Conservation (phyloP, 495 filamentous ascomycete genomes). For the Aspergillus egyptiacus region DNA sequence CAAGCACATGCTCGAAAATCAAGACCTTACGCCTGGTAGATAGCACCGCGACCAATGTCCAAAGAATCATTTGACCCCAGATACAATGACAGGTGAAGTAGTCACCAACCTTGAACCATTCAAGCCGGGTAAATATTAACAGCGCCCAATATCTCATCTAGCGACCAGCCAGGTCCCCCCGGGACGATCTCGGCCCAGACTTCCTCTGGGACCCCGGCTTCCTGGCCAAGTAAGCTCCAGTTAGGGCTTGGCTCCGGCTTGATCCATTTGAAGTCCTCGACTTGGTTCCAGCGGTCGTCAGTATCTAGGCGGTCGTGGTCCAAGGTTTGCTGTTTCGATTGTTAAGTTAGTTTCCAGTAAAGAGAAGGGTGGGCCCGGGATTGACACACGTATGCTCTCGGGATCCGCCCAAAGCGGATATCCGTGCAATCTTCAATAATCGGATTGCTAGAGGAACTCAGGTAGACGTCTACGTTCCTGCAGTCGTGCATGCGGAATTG, state of each 20-base stretch:
- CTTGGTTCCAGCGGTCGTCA: constrained; percentile 73
- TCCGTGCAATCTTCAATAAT: constrained; percentile 86
- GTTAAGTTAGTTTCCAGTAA: neutral
- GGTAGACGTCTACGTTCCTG: constrained; percentile 69
- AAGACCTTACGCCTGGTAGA: neutral
- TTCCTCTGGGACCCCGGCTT: constrained; percentile 53
- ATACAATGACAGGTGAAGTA: too few relatives aligned
- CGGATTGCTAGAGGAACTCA: constrained; percentile 73
- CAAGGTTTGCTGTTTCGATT: constrained; percentile 24
- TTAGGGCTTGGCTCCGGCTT: constrained; percentile 81
- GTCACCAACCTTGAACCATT: neutral
- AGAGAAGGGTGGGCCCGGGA: neutral
- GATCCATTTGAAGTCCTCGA: constrained; percentile 98
- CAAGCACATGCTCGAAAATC: neutral
- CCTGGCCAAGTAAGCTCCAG: constrained; percentile 64
- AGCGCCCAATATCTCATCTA: constrained; percentile 63
- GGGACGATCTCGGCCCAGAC: constrained; percentile 68
- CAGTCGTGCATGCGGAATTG: constrained; percentile 93
- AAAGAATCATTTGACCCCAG: too few relatives aligned
- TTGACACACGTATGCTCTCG: constrained; percentile 57
- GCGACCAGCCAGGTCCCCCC: constrained; percentile 53
- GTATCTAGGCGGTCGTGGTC: constrained; percentile 32
- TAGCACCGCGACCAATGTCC: too few relatives aligned
- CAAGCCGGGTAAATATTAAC: constrained; percentile 41
- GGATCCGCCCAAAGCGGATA: constrained; percentile 74